These are phyloP conservation scores for Melanomma pulvis-pyrius DNA, from an alignment of 495 filamentous ascomycete genomes.

Conservation along the genomic window DNA sequence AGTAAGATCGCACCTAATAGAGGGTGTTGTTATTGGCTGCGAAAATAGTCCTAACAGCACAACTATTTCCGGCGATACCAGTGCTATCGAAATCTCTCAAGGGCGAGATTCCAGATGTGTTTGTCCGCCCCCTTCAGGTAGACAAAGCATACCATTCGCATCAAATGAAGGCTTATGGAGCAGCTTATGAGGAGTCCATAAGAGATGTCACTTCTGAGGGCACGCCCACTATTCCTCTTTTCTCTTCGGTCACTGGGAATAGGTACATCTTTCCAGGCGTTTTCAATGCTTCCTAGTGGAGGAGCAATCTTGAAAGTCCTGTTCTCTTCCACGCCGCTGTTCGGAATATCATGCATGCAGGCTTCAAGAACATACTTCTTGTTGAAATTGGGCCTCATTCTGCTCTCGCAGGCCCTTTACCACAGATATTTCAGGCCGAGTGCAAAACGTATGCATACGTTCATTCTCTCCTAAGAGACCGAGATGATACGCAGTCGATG, in stretches of 20 bases:
- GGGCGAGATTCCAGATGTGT: not conserved
- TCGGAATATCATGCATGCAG: not conserved
- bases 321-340: conserved; percentile 8
- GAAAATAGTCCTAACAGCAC: conserved; percentile 9
- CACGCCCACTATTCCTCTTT: not conserved
- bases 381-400: conserved; percentile 26
- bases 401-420: conserved; percentile 12
- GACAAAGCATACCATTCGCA: conserved; percentile 34
- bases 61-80: conserved; percentile 24
- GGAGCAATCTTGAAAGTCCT: conserved; percentile 2
- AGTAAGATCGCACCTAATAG: not conserved
- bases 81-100: not conserved
- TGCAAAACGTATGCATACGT: not conserved
- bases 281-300: conserved; percentile 14
- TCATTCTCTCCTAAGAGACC: not conserved
- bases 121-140: conserved; percentile 5
- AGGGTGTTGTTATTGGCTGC: not conserved
- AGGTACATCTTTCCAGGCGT: not conserved
- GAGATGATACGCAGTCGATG: not conserved
- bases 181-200: not conserved
- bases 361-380: not conserved
- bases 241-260: not conserved
- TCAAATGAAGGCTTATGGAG: conserved; percentile 10
- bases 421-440: not conserved
- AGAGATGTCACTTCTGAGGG: not conserved